Evolutionary conservation across 2,329 filamentous ascomycete species (phyloP).

Genomic region (Fusarium cyanostomum): DNA sequence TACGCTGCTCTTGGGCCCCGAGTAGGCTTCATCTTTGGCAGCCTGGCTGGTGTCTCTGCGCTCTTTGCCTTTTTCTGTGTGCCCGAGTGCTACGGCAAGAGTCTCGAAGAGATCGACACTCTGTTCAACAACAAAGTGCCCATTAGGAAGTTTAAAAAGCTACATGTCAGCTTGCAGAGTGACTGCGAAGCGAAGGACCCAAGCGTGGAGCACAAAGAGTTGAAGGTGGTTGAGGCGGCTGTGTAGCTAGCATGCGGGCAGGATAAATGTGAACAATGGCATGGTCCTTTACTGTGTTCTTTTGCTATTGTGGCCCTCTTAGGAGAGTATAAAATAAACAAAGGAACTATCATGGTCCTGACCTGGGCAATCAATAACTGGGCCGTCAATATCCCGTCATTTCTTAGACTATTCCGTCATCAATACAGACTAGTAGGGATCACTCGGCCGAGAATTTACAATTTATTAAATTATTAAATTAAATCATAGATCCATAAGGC

Average conservation of each 20-base stretch:
- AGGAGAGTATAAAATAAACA: no score
- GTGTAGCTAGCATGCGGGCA: no score
- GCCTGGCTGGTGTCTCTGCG: slow-evolving; percentile 15
- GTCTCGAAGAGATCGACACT: slow-evolving; percentile 39
- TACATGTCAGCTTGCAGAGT: not conserved
- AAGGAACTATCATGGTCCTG: no score
- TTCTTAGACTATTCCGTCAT: no score
- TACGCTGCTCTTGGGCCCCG: slow-evolving; percentile 47
- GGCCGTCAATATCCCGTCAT: no score
- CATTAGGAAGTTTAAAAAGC: slow-evolving; percentile 33
- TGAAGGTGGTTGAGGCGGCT: not conserved
- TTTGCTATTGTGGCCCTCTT: no score
- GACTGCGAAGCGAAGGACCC: not conserved
- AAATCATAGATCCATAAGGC: no score
- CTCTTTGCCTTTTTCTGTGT: slow-evolving; percentile 33
- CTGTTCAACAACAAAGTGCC: slow-evolving; percentile 30
- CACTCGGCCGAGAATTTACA: no score
- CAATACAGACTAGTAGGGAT: no score
- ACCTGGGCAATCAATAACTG: no score
- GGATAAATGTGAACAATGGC: no score
- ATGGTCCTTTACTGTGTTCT: not conserved
- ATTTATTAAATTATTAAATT: no score
- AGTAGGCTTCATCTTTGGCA: slow-evolving; percentile 32
- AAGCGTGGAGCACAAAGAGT: not conserved
- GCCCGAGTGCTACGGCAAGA: slow-evolving; percentile 35